phyloP scores from a whole-genome alignment of 2,329 filamentous ascomycete species.

The Claviceps sp. region DNA sequence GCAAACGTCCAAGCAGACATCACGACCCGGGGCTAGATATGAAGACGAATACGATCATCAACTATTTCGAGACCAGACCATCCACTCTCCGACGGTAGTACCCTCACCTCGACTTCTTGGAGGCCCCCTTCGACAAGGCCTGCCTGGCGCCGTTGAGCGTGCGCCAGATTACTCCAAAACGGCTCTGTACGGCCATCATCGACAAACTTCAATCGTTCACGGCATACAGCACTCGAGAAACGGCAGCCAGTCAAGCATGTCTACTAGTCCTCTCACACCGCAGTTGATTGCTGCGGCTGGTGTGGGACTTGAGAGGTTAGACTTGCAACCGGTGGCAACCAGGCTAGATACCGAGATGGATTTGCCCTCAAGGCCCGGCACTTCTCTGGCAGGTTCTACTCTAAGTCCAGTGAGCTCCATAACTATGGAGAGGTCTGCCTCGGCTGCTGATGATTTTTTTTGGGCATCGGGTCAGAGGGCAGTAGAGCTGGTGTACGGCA shows the following conservation, averaged over 20 bases:
- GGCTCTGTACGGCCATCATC: slow-evolving; percentile 67
- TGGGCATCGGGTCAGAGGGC: slow-evolving; percentile 36
- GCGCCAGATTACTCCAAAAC: slow-evolving; percentile 43
- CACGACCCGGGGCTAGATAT: slow-evolving; percentile 35
- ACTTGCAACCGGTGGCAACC: slow-evolving; percentile 30
- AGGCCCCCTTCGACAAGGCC: slow-evolving; percentile 25
- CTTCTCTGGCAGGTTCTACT: slow-evolving; percentile 31
- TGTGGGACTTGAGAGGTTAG: slow-evolving; percentile 39
- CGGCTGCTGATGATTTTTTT: slow-evolving; percentile 30
- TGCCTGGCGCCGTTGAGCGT: slow-evolving; percentile 32
- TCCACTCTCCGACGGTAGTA: slow-evolving; percentile 21
- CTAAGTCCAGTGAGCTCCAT: slow-evolving; percentile 10
- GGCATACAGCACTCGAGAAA: slow-evolving; percentile 87
- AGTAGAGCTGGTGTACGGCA: slow-evolving; percentile 50
- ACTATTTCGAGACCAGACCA: slow-evolving; percentile 35
- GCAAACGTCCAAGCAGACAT: slow-evolving; percentile 39
- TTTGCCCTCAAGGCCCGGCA: slow-evolving; percentile 28
- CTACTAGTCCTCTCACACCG: slow-evolving; percentile 75
- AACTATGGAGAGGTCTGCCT: slow-evolving; percentile 32
- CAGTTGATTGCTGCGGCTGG: slow-evolving; percentile 66
- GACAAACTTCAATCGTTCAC: slow-evolving; percentile 94
- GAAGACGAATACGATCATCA: slow-evolving; percentile 41
- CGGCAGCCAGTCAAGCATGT: slow-evolving; percentile 69
- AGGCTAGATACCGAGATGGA: slow-evolving; percentile 32
- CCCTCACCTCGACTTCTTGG: slow-evolving; percentile 16